phyloP scores from a whole-genome alignment of 2,329 filamentous ascomycete genomes.

The Penicillium sp. region DNA sequence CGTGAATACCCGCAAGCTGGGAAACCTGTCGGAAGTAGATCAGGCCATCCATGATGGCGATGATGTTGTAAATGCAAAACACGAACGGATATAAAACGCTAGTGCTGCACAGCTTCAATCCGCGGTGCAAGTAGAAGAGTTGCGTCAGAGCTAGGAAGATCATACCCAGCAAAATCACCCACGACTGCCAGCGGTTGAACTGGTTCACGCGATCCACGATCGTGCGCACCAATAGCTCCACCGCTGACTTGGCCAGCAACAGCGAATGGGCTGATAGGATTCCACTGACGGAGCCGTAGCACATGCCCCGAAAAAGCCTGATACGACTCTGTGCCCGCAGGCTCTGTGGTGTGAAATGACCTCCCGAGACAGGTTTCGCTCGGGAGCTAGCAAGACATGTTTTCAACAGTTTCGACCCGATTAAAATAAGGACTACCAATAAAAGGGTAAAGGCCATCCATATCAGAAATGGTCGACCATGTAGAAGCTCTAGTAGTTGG shows the following conservation, averaged over 20 bases:
- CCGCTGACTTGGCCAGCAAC: constrained; percentile 92
- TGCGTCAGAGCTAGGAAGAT: constrained; percentile 83
- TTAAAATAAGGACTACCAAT: constrained; percentile 70
- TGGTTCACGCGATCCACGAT: constrained; percentile 86
- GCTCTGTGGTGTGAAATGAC: constrained; percentile 42
- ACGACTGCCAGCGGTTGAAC: constrained; percentile 93
- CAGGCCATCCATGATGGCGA: constrained; percentile 93
- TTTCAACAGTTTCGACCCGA: constrained; percentile 57
- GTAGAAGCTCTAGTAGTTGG: constrained; percentile 78
- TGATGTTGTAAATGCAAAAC: constrained; percentile 99
- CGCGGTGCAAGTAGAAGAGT: constrained; percentile 92
- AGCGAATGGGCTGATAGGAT: constrained; percentile 93
- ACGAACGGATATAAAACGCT: constrained; percentile 95
- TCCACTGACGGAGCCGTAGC: constrained; percentile 87
- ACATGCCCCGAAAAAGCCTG: constrained; percentile 78
- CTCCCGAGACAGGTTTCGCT: constrained; percentile 49
- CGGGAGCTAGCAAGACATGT: constrained; percentile 38
- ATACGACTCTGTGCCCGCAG: constrained; percentile 62
- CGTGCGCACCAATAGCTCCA: constrained; percentile 88
- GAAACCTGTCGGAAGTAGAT: constrained; percentile 95
- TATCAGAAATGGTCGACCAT: constrained; percentile 73
- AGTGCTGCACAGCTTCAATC: constrained; percentile 91
- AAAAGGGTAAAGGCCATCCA: constrained; percentile 86
- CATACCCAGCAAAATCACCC: constrained; percentile 83
- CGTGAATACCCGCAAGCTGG: constrained; percentile 74